A percentile compares a stretch with the other conserved stretches of the same genome.
phyloP scores from a whole-genome alignment of 2,329 filamentous ascomycete genomes.

The Fusarium guadeloupense region DNA sequence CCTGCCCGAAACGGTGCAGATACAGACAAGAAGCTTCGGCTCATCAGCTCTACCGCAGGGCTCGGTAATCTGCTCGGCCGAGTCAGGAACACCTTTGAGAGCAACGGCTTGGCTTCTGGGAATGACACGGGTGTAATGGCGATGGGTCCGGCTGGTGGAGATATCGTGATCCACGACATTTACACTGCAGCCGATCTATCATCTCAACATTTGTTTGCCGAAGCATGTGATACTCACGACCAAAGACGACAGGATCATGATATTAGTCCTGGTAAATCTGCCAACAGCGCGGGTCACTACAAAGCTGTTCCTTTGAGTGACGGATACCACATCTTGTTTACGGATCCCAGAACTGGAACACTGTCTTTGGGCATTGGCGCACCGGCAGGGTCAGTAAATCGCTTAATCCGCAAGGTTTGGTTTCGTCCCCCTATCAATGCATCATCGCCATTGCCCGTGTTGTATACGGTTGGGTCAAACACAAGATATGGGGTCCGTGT shows the following conservation, averaged over 20 bases:
- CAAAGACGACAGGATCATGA: conserved; percentile 24
- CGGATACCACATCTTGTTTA: conserved; percentile 71
- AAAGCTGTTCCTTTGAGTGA: conserved; percentile 72
- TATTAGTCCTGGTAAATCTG: conserved; percentile 46
- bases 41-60: conserved; percentile 68
- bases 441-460: conserved; percentile 52
- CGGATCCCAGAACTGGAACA: conserved; percentile 64
- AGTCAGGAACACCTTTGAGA: conserved; percentile 33
- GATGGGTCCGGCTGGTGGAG: conserved; percentile 22
- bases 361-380: conserved; percentile 71
- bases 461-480: conserved; percentile 67
- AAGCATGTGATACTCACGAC: conserved; percentile 23
- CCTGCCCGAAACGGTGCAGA: conserved; percentile 60
- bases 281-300: conserved; percentile 66
- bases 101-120: conserved; percentile 31
- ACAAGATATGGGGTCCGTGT: conserved; percentile 66
- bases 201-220: conserved; percentile 17
- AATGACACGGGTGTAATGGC: conserved; percentile 34
- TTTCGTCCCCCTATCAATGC: conserved; percentile 52
- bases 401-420: conserved; percentile 67
- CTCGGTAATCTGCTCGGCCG: conserved; percentile 38
- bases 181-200: conserved; percentile 18
- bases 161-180: conserved; percentile 15
- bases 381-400: conserved; percentile 58
- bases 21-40: conserved; percentile 64